phyloP scores from a whole-genome alignment of 352 stramenopile species.

The Pythium insidiosum region DNA sequence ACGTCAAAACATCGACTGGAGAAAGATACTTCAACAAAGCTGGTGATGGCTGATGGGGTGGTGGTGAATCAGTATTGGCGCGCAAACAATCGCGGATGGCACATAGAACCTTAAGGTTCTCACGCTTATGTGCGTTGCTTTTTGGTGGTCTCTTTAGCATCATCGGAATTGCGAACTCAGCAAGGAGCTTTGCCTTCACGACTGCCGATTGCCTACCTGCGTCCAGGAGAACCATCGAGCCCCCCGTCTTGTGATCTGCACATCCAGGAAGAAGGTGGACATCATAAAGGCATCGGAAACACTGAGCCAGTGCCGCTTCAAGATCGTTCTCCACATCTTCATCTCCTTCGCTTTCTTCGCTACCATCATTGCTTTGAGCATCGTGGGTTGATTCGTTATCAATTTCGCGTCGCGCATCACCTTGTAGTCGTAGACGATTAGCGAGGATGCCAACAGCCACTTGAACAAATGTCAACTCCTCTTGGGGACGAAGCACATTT shows the following conservation, averaged over 20 bases:
- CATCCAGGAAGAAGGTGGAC: slow-evolving; percentile 47
- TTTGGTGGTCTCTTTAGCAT: slow-evolving; percentile 42
- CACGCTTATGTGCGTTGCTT: slow-evolving; percentile 69
- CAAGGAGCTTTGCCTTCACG: slow-evolving; percentile 20
- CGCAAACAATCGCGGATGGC: slow-evolving; percentile 38
- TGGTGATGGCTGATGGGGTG: neutral
- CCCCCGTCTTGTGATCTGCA: slow-evolving; percentile 50
- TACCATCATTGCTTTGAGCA: slow-evolving; percentile 1
- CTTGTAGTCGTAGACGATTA: neutral
- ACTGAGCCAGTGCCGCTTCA: slow-evolving; percentile 48
- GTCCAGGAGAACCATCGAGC: slow-evolving; percentile 6
- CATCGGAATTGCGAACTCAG: slow-evolving; percentile 50
- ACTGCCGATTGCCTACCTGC: neutral
- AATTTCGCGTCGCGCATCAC: too few species aligned
- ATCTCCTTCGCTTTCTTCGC: slow-evolving; percentile 4
- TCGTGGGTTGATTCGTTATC: too few species aligned
- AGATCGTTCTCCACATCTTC: slow-evolving; percentile 14
- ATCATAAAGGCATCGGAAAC: slow-evolving; percentile 69
- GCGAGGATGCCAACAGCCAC: slow-evolving; percentile 4
- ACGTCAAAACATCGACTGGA: slow-evolving; percentile 27
- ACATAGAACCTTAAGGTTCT: slow-evolving; percentile 55
- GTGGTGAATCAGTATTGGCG: slow-evolving; percentile 1
- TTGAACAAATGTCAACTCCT: too few species aligned
- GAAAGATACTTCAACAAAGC: slow-evolving; percentile 25
- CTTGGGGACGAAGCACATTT: too few species aligned